These are phyloP conservation scores for Jasminum sambac DNA, from an alignment of 257 asterid species.

Conservation along the genomic window DNA sequence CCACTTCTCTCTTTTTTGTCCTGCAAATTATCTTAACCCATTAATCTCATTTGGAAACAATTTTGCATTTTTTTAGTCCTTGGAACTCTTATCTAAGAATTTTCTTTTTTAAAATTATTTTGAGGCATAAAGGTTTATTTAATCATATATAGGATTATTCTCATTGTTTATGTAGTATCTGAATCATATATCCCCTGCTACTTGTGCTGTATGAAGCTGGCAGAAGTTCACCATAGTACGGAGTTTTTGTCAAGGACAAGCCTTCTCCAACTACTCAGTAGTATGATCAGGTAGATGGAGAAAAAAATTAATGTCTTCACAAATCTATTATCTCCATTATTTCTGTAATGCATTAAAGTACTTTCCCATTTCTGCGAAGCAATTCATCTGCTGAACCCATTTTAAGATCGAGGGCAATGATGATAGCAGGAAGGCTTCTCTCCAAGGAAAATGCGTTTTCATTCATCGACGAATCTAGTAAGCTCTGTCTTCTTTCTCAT, in stretches of 20 bases:
- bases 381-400: conserved; percentile 68
- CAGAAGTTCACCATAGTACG: conserved; percentile 77
- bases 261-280: conserved; percentile 76
- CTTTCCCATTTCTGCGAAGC: conserved; percentile 37
- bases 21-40: neutral
- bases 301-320: conserved; percentile 1
- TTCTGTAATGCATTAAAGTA: conserved; percentile 13
- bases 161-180: neutral
- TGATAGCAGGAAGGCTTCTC: conserved; percentile 88
- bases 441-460: conserved; percentile 74
- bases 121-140: neutral
- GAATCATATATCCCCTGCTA: conserved; percentile 13
- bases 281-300: conserved; percentile 67
- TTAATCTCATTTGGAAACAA: neutral
- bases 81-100: no score
- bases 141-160: neutral
- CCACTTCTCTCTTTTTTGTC: neutral
- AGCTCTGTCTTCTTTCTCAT: conserved; percentile 28
- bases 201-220: conserved; percentile 59
- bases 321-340: conserved; percentile 10
- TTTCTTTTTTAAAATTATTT: no score
- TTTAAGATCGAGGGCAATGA: conserved; percentile 88
- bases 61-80: neutral
- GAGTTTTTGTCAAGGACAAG: conserved; percentile 77
- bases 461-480: conserved; percentile 69